Evolutionary conservation across 345 rosid species (phyloP).

Genomic region (Eucalyptus decipiens): DNA sequence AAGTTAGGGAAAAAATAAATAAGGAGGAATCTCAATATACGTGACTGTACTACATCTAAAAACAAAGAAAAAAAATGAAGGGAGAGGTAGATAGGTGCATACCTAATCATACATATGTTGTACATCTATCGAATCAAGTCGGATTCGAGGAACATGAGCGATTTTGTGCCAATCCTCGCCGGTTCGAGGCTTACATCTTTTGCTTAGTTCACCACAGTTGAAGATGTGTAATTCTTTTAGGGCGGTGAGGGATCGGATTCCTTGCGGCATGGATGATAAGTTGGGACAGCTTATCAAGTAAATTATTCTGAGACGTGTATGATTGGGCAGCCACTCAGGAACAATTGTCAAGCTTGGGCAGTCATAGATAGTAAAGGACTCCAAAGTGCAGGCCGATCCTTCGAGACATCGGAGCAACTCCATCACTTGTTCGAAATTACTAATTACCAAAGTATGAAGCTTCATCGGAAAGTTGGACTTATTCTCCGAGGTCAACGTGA

Average conservation of each 20-base stretch:
- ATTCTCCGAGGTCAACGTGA: background rate
- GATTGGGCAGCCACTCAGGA: background rate
- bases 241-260: background rate
- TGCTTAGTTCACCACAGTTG: background rate
- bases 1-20: too few species aligned
- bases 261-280: background rate
- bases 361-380: rapidly evolving
- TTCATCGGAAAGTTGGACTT: background rate
- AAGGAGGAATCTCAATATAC: too few species aligned
- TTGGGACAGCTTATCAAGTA: background rate
- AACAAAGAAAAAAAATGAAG: too few species aligned
- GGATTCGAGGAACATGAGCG: background rate
- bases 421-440: rapidly evolving
- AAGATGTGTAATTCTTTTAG: background rate
- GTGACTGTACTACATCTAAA: rapidly evolving
- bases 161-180: background rate
- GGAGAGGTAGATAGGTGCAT: too few species aligned
- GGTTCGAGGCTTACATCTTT: background rate
- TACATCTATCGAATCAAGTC: rapidly evolving
- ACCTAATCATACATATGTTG: background rate
- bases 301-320: too few species aligned
- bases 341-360: background rate
- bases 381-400: background rate
- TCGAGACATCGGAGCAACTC: background rate
- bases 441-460: rapidly evolving